Evolutionary conservation across 495 filamentous ascomycete species (phyloP).

Genomic region (Aspergillus panamensis): DNA sequence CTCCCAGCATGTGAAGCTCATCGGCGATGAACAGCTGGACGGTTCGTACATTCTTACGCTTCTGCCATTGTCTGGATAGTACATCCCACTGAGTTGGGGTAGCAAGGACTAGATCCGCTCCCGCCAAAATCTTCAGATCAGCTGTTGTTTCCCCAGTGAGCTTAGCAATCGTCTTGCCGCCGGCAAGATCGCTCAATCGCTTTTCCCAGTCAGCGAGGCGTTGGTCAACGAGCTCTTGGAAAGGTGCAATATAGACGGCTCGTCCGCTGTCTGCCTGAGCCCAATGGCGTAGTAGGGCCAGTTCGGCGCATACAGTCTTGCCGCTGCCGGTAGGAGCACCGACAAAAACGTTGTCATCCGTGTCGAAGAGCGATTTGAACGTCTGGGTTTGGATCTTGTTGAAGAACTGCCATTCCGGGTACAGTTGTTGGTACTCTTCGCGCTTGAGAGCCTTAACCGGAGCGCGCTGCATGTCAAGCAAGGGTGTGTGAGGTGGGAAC

Average conservation of each 20-base stretch:
- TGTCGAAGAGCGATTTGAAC: conserved; percentile 85
- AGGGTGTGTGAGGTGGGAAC: conserved; percentile 87
- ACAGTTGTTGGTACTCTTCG: conserved; percentile 76
- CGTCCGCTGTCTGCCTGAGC: conserved; percentile 62
- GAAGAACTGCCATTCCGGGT: conserved; percentile 82
- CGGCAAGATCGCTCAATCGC: conserved; percentile 65
- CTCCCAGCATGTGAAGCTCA: conserved; percentile 94
- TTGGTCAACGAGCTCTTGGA: conserved; percentile 87
- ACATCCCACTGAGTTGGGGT: conserved; percentile 95
- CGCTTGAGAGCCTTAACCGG: conserved; percentile 84
- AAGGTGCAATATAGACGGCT: conserved; percentile 92
- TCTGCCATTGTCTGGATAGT: conserved; percentile 91
- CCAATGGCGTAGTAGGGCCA: conserved; percentile 90
- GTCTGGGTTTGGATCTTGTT: conserved; percentile 98
- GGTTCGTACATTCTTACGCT: conserved; percentile 88
- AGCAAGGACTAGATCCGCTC: conserved; percentile 86
- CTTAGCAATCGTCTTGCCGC: conserved; percentile 91
- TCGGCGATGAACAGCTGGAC: conserved; percentile 93
- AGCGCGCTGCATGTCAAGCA: conserved; percentile 86
- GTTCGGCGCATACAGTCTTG: conserved; percentile 95
- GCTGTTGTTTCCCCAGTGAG: conserved; percentile 90
- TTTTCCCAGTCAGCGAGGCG: conserved; percentile 78
- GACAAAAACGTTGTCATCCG: conserved; percentile 90
- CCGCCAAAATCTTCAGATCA: conserved; percentile 84
- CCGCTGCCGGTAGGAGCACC: conserved; percentile 88